A percentile compares a stretch with the other conserved stretches of the same genome.
phyloP scores from a whole-genome alignment of 495 filamentous ascomycete species.

The Talaromyces adpressus region DNA sequence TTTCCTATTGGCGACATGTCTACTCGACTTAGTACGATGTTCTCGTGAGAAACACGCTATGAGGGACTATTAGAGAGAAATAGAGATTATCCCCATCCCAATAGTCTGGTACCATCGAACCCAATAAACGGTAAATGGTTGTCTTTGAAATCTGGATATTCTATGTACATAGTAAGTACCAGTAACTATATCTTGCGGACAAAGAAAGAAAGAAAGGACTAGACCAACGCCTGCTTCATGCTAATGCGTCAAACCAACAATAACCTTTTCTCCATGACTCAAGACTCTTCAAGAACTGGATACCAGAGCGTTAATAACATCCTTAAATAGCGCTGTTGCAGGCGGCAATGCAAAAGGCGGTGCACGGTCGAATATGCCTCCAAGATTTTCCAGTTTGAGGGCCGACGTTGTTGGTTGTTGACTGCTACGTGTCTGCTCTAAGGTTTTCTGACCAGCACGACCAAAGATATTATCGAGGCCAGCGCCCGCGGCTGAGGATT shows the following conservation, averaged over 20 bases:
- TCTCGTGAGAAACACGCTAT: no score
- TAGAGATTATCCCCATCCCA: background rate
- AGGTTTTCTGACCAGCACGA: conserved; percentile 18
- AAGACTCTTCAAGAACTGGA: conserved; percentile 3
- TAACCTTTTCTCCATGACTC: background rate
- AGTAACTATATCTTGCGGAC: background rate
- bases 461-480: conserved; percentile 45
- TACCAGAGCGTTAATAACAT: conserved; percentile 47
- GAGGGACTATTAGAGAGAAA: background rate
- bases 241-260: background rate
- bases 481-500: conserved; percentile 25
- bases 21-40: background rate
- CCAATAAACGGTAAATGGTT: background rate
- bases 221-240: background rate
- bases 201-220: background rate
- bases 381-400: conserved; percentile 57
- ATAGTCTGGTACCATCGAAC: background rate
- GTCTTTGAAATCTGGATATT: background rate
- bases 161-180: background rate
- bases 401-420: conserved; percentile 41
- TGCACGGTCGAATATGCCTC: conserved; percentile 65
- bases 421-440: conserved; percentile 12
- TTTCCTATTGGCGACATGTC: background rate
- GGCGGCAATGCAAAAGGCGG: conserved; percentile 72
- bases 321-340: conserved; percentile 69